phyloP scores from a whole-genome alignment of 495 filamentous ascomycete genomes.

The Aspergillus nidulans region DNA sequence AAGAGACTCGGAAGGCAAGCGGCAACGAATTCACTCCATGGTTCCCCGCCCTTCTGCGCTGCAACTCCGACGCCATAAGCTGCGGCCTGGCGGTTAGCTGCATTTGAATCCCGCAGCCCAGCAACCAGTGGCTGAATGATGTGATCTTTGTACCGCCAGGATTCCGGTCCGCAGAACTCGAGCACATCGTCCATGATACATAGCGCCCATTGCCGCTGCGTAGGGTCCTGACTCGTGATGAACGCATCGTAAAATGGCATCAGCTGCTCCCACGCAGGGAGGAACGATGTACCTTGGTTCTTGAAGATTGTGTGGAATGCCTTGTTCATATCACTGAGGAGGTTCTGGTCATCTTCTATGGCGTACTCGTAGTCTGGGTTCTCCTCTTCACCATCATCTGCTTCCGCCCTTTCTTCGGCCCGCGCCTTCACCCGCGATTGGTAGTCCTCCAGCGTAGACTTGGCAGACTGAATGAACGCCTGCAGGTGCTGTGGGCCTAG shows the following conservation, averaged over 20 bases:
- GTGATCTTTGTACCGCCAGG: conserved; percentile 73
- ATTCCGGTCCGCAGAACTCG: conserved; percentile 87
- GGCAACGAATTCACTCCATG: conserved; percentile 79
- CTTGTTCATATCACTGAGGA: conserved; percentile 99
- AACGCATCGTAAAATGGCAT: conserved; percentile 80
- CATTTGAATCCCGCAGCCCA: conserved; percentile 75
- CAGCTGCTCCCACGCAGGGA: conserved; percentile 81
- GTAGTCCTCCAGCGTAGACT: conserved; percentile 85
- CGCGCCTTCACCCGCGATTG: conserved; percentile 76
- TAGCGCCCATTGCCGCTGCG: conserved; percentile 95
- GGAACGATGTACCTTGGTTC: conserved; percentile 79
- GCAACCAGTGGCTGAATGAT: conserved; percentile 81
- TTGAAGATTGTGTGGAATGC: conserved; percentile 99
- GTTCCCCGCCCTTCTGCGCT: conserved; percentile 81
- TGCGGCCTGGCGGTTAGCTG: conserved; percentile 94
- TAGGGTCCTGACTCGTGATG: conserved; percentile 77
- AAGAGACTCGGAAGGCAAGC: conserved; percentile 78
- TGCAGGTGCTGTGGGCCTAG: conserved; percentile 73
- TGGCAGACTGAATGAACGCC: conserved; percentile 78
- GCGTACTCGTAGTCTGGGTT: conserved; percentile 65
- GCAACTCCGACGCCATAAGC: conserved; percentile 95
- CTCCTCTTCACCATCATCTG: conserved; percentile 82
- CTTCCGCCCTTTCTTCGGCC: conserved; percentile 68
- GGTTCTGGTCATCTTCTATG: conserved; percentile 93
- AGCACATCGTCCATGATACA: conserved; percentile 99